Percentiles rank a stretch among this genome's conserved stretches.
phyloP scores from a whole-genome alignment of 2,329 filamentous ascomycete species.

The Chrysosporium keratinophilum region DNA sequence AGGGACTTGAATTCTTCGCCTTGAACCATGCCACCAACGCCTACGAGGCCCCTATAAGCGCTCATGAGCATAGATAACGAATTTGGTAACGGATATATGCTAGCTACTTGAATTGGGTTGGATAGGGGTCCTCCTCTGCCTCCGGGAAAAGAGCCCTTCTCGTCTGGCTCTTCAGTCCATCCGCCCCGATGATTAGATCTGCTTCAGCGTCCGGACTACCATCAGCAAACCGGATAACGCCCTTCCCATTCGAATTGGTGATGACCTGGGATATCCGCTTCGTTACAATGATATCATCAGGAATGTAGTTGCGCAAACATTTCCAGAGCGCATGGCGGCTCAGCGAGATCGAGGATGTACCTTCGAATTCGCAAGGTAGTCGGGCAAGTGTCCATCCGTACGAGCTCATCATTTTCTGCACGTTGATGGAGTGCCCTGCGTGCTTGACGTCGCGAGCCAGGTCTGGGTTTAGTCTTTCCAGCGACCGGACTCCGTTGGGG shows the following conservation, averaged over 20 bases:
- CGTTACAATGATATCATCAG: slow-evolving; percentile 26
- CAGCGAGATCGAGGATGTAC: slow-evolving; percentile 27
- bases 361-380: slow-evolving; percentile 14
- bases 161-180: slow-evolving; percentile 32
- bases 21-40: slow-evolving; percentile 40
- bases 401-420: slow-evolving; percentile 28
- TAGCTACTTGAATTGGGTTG: slow-evolving; percentile 34
- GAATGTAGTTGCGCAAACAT: slow-evolving; percentile 28
- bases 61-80: neutral
- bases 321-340: slow-evolving; percentile 34
- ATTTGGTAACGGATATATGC: neutral
- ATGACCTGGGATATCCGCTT: slow-evolving; percentile 26
- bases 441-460: slow-evolving; percentile 27
- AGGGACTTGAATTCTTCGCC: slow-evolving; percentile 20
- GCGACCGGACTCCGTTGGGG: slow-evolving; percentile 33
- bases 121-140: slow-evolving; percentile 25
- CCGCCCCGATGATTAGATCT: slow-evolving; percentile 37
- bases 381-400: slow-evolving; percentile 27
- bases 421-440: slow-evolving; percentile 27
- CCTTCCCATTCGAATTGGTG: slow-evolving; percentile 19
- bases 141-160: slow-evolving; percentile 31
- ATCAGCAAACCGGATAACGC: slow-evolving; percentile 29
- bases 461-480: slow-evolving; percentile 29
- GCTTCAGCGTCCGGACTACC: slow-evolving; percentile 25
- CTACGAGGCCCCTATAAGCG: slow-evolving; percentile 30